Conservation (phyloP, 75 land plant genomes). For the Picea glauca region DNA sequence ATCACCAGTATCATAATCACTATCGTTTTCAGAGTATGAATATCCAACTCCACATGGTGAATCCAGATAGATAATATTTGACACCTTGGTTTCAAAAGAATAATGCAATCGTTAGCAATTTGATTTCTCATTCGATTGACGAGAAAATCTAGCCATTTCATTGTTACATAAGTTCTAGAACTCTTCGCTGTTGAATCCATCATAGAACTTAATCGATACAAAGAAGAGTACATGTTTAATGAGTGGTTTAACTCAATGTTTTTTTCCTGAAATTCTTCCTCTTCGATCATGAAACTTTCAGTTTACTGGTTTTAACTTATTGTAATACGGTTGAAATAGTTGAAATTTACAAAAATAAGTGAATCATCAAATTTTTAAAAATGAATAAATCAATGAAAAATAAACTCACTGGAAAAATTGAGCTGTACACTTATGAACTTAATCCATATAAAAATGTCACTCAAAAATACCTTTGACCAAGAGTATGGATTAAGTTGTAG, state of each 20-base stretch:
- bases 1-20: slow-evolving; percentile 81
- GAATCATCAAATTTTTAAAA: no score
- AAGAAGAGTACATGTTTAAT: no score
- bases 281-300: no score
- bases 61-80: slow-evolving; percentile 85
- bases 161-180: no score
- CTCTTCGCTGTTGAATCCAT: not conserved
- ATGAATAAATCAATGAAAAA: no score
- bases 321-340: no score
- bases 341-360: no score
- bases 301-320: no score
- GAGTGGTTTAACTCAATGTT: not conserved
- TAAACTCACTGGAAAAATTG: no score
- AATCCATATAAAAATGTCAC: not conserved
- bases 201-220: not conserved
- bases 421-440: no score
- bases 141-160: not conserved
- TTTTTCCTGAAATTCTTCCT: no score
- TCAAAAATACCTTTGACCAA: slow-evolving; percentile 79
- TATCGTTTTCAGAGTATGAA: slow-evolving; percentile 56
- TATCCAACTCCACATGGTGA: slow-evolving; percentile 94
- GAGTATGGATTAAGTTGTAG: slow-evolving; percentile 75
- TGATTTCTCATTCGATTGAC: no score
- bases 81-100: slow-evolving; percentile 45
- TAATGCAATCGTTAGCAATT: not conserved